These are phyloP conservation scores for Cordyceps fumosorosea DNA, from an alignment of 2,329 filamentous ascomycete species.

Conservation along the genomic window DNA sequence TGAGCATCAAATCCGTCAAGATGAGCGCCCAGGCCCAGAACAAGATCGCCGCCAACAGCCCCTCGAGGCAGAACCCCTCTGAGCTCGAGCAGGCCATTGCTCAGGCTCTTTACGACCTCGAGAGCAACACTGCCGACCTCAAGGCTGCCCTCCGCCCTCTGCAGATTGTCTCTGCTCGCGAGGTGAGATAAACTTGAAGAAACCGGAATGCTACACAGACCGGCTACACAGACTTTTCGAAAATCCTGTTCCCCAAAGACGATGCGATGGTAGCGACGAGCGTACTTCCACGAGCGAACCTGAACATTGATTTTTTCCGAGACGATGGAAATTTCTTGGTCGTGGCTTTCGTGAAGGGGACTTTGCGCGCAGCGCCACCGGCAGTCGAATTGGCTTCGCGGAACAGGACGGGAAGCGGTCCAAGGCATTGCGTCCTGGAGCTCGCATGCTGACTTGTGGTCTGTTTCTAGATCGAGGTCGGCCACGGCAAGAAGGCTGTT, in stretches of 20 bases:
- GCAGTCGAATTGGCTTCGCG: conserved; percentile 35
- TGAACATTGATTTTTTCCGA: background rate
- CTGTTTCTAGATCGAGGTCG: conserved; percentile 90
- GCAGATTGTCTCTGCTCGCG: conserved; percentile 97
- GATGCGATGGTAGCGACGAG: conserved; percentile 15
- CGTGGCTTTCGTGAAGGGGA: conserved; percentile 11
- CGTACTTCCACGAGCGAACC: conserved; percentile 8
- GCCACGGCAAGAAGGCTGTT: conserved; percentile 99
- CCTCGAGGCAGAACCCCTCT: conserved; percentile 89
- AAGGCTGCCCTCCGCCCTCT: conserved; percentile 93
- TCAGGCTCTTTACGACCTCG: conserved; percentile 95
- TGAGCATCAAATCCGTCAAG: conserved; percentile 40
- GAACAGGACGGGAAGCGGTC: conserved; percentile 73
- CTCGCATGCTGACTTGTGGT: conserved; percentile 69
- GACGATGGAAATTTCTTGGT: background rate
- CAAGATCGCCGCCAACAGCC: conserved; percentile 98
- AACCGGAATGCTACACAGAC: background rate
- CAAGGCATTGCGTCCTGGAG: conserved; percentile 61
- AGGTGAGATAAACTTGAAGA: conserved; percentile 68
- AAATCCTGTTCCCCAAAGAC: conserved; percentile 38
- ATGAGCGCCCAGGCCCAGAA: conserved; percentile 71
- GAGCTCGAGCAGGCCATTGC: conserved; percentile 98
- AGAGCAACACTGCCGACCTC: conserved; percentile 98
- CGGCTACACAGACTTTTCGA: conserved; percentile 22
- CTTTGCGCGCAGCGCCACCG: conserved; percentile 17